Percentiles rank a stretch among this genome's conserved stretches.
These are phyloP conservation scores for Drosera spatulata DNA, from an alignment of 179 eudicot species.

Conservation along the genomic window DNA sequence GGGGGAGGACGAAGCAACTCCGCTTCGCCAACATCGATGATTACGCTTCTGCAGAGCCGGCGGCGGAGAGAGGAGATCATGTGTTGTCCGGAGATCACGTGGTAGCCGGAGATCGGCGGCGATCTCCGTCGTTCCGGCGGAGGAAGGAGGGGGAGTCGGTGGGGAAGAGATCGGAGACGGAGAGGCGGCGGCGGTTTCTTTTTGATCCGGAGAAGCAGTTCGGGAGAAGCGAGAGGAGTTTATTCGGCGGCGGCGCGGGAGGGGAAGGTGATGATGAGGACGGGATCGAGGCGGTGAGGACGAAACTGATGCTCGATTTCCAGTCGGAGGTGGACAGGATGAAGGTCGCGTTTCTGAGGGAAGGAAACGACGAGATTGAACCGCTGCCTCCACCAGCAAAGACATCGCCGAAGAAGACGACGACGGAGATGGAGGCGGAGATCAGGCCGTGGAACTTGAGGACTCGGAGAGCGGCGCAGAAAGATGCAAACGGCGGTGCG, in stretches of 20 bases:
- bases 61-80: constrained; percentile 12
- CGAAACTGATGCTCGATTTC: constrained; percentile 56
- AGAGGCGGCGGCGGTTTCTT: constrained; percentile 10
- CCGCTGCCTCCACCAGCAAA: constrained; percentile 7
- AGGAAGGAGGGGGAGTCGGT: constrained; percentile 1
- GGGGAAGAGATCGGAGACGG: constrained; percentile 5
- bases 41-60: background rate
- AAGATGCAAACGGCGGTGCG: constrained; percentile 12
- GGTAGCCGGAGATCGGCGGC: background rate
- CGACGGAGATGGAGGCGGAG: constrained; percentile 8
- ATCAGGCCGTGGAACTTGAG: constrained; percentile 62
- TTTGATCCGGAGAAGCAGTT: constrained; percentile 1
- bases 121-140: constrained; percentile 8
- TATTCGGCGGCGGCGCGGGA: constrained; percentile 7
- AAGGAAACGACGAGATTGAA: constrained; percentile 14
- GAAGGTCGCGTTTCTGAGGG: constrained; percentile 37
- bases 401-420: background rate
- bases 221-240: background rate
- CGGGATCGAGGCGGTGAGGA: constrained; percentile 52
- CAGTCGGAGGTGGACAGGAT: constrained; percentile 44
- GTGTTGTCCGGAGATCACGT: constrained; percentile 3
- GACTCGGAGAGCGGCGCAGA: constrained; percentile 44
- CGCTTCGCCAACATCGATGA: constrained; percentile 40
- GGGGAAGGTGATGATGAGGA: constrained; percentile 8
- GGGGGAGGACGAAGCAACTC: constrained; percentile 50